These are phyloP conservation scores for Perkinsela sp. DNA, from an alignment of 208 protist genomes.

Conservation along the genomic window DNA sequence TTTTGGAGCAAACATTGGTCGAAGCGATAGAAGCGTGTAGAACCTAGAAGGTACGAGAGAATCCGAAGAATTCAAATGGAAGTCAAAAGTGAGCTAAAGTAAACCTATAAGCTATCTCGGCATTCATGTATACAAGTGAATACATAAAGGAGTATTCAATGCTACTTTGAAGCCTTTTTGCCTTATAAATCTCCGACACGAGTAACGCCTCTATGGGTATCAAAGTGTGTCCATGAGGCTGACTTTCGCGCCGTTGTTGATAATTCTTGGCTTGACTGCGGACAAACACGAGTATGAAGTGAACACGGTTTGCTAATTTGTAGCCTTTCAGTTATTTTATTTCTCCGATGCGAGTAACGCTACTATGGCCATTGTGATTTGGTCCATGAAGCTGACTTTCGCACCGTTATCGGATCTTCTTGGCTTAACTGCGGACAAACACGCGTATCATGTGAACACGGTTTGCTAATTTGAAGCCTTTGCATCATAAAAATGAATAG, in stretches of 20 bases:
- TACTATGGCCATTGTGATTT: too few species aligned
- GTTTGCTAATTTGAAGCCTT: conserved; percentile 1
- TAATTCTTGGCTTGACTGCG: neutral
- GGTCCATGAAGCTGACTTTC: too few species aligned
- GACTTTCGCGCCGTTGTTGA: neutral
- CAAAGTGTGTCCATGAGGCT: neutral
- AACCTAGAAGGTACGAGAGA: too few species aligned
- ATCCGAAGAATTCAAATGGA: too few species aligned
- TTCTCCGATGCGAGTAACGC: neutral
- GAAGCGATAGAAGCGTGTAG: too few species aligned
- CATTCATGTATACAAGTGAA: too few species aligned
- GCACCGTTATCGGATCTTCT: neutral
- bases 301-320: neutral
- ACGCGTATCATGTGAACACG: neutral
- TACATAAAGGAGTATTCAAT: too few species aligned
- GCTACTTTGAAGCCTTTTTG: too few species aligned
- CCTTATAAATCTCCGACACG: neutral
- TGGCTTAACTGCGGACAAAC: neutral
- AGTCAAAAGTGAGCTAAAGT: too few species aligned
- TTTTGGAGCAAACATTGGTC: too few species aligned
- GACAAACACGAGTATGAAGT: neutral
- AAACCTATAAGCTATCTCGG: too few species aligned
- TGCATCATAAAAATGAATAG: too few species aligned
- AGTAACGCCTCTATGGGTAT: neutral
- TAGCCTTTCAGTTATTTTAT: neutral